phyloP scores from a whole-genome alignment of 805 yeast species.

The Pichia gijzeniarum region DNA sequence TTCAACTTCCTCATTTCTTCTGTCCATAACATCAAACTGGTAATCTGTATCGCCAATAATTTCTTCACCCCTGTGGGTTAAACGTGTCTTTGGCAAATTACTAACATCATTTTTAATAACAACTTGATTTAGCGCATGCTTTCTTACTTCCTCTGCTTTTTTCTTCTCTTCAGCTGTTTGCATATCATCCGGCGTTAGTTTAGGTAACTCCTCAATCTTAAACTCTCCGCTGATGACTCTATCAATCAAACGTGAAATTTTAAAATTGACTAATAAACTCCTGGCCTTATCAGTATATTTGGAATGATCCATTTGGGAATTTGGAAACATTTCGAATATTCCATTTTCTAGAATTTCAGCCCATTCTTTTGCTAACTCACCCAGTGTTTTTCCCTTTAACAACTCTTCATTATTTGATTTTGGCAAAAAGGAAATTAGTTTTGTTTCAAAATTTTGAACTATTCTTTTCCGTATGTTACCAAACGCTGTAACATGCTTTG shows the following conservation, averaged over 20 bases:
- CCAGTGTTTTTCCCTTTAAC: conserved; percentile 20
- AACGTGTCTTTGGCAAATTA: conserved; percentile 54
- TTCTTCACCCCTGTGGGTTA: conserved; percentile 88
- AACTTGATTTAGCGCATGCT: conserved; percentile 60
- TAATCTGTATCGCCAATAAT: conserved; percentile 51
- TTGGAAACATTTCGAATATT: conserved; percentile 8
- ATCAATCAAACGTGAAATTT: conserved; percentile 51
- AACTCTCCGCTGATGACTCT: conserved; percentile 51
- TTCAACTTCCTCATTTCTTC: conserved; percentile 22
- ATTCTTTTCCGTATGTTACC: conserved; percentile 4
- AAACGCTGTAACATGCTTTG: neutral
- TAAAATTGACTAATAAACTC: conserved; percentile 53
- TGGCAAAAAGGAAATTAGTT: conserved; percentile 38
- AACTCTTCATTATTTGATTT: conserved; percentile 21
- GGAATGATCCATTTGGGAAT: conserved; percentile 14
- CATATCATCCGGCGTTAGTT: conserved; percentile 66
- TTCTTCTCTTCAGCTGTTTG: conserved; percentile 62
- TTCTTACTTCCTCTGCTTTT: conserved; percentile 64
- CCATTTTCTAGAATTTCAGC: conserved; percentile 48
- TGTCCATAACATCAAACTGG: conserved; percentile 23
- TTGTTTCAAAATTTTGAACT: conserved; percentile 28
- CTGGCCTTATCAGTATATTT: conserved; percentile 65
- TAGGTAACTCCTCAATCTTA: conserved; percentile 52
- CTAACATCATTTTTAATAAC: conserved; percentile 43
- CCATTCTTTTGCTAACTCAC: conserved; percentile 37